Evolutionary conservation across 257 asterid genomes (phyloP).

Genomic region (Fraxinus pennsylvanica): DNA sequence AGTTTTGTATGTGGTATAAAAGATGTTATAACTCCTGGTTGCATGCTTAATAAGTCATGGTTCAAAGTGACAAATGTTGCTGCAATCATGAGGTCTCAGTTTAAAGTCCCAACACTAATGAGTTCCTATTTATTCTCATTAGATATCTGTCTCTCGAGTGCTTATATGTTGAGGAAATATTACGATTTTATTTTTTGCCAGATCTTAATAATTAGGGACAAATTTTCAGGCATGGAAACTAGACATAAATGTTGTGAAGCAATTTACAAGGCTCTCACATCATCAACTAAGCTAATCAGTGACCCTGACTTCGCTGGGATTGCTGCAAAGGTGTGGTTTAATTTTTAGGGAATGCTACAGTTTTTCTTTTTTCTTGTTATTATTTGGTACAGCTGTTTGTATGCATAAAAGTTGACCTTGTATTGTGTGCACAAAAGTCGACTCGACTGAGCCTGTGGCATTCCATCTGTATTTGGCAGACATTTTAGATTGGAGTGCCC

Average conservation of each 20-base stretch:
- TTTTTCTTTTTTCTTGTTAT: background rate
- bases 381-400: background rate
- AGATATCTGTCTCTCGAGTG: background rate
- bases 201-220: background rate
- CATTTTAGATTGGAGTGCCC: background rate
- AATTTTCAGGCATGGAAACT: conserved; percentile 87
- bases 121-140: background rate
- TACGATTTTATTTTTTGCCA: background rate
- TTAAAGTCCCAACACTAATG: background rate
- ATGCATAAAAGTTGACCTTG: background rate
- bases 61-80: background rate
- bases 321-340: conserved; percentile 60
- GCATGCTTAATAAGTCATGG: background rate
- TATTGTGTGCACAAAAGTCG: background rate
- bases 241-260: conserved; percentile 86
- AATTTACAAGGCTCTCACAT: conserved; percentile 50
- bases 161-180: background rate
- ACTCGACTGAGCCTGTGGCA: background rate
- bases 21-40: background rate
- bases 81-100: background rate
- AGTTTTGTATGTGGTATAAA: background rate
- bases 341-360: background rate
- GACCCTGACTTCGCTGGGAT: conserved; percentile 56
- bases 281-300: conserved; percentile 53
- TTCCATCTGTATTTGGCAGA: background rate